A percentile compares a stretch with the other conserved stretches of the same genome.
Evolutionary conservation across 73 alveolate species (phyloP).

Genomic region (Paramecium bursaria): DNA sequence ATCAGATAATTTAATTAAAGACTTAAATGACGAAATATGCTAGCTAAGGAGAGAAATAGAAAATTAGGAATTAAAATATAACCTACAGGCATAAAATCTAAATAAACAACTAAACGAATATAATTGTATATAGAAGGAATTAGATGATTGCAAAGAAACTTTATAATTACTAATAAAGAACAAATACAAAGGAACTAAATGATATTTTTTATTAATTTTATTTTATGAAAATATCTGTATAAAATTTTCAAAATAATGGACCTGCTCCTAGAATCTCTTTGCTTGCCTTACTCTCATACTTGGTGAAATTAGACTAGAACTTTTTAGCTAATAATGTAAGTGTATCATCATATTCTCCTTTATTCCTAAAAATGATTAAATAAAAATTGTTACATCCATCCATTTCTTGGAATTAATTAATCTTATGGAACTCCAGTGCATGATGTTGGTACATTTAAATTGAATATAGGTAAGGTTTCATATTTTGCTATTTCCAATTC

Average conservation of each 20-base stretch:
- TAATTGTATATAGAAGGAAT: too few species aligned
- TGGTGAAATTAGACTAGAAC: slow-evolving; percentile 56
- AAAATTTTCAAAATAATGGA: slow-evolving; percentile 46
- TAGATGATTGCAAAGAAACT: too few species aligned
- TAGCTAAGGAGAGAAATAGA: too few species aligned
- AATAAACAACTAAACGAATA: too few species aligned
- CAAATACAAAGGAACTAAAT: too few species aligned
- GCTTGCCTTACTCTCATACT: slow-evolving; percentile 54
- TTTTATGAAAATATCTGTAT: too few species aligned
- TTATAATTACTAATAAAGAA: too few species aligned
- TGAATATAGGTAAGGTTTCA: slow-evolving; percentile 77
- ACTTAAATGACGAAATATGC: too few species aligned
- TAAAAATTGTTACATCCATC: slow-evolving; percentile 70
- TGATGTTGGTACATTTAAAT: slow-evolving; percentile 83
- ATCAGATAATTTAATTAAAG: too few species aligned
- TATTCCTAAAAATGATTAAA: neutral
- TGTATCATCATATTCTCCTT: slow-evolving; percentile 45
- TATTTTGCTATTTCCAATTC: slow-evolving; percentile 80
- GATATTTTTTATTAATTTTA: too few species aligned
- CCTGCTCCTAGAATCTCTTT: slow-evolving; percentile 58
- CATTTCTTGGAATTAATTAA: slow-evolving; percentile 79
- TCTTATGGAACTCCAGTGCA: slow-evolving; percentile 84
- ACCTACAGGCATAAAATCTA: too few species aligned
- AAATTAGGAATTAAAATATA: too few species aligned
- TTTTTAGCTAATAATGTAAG: slow-evolving; percentile 42